A percentile compares a stretch with the other conserved stretches of the same genome.
Evolutionary conservation across 202 grass and related monocot genomes (phyloP).

Genomic region (Dendrocalamus latiflorus): DNA sequence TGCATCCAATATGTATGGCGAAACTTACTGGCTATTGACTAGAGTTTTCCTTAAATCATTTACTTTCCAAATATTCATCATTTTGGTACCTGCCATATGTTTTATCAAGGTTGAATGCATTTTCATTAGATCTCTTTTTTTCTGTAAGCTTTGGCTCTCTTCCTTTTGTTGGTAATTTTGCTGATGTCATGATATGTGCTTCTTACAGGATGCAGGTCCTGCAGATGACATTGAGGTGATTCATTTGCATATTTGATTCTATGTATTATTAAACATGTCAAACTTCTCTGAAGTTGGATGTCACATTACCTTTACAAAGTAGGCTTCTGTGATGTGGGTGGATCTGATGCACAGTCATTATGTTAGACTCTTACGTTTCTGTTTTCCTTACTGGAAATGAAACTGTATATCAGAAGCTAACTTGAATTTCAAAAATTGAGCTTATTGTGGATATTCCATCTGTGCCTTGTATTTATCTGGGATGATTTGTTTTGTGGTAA

Average conservation of each 20-base stretch:
- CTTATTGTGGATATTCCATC: background rate
- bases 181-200: slow-evolving; percentile 35
- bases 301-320: background rate
- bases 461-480: background rate
- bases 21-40: no score
- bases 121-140: no score
- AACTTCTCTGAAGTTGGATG: background rate
- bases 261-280: background rate
- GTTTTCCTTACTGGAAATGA: background rate
- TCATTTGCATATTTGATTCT: background rate
- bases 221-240: slow-evolving; percentile 53
- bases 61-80: no score
- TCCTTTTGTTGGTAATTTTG: slow-evolving; percentile 5
- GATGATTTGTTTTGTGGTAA: background rate
- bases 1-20: no score
- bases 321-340: background rate
- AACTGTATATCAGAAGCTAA: background rate
- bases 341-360: background rate
- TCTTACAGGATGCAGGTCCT: slow-evolving; percentile 54
- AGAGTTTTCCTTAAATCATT: no score
- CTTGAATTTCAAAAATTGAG: background rate
- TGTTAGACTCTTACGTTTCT: slow-evolving; percentile 2
- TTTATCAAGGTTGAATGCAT: no score
- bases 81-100: no score
- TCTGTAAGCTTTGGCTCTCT: no score